phyloP scores from a whole-genome alignment of 345 rosid genomes.

The Syzygium aromaticum region DNA sequence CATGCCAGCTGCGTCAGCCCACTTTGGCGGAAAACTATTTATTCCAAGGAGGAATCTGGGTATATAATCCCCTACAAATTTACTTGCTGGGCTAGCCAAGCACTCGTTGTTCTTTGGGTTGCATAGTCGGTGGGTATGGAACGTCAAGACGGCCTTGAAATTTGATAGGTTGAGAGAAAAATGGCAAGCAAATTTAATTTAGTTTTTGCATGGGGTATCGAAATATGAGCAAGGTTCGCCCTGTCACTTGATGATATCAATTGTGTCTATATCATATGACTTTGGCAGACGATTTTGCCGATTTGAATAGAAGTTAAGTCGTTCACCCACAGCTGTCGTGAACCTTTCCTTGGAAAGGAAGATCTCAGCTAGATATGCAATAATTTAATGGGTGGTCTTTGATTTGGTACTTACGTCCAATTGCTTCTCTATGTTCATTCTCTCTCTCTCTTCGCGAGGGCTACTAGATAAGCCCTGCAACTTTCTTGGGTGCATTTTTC shows the following conservation, averaged over 20 bases:
- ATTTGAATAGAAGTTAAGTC: background rate
- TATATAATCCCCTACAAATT: background rate
- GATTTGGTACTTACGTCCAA: too few species aligned
- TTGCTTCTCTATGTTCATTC: too few species aligned
- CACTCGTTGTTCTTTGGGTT: background rate
- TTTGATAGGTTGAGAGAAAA: background rate
- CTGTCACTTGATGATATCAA: background rate
- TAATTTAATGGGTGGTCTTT: too few species aligned
- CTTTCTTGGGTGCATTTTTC: background rate
- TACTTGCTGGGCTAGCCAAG: background rate
- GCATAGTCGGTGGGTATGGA: background rate
- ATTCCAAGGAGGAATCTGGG: background rate
- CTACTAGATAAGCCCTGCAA: background rate
- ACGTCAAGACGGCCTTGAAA: background rate
- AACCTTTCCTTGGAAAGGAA: too few species aligned
- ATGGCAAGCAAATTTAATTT: background rate
- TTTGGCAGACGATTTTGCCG: background rate
- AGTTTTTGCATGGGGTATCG: background rate
- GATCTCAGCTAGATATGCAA: too few species aligned
- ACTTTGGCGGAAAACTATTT: background rate
- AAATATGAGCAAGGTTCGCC: background rate
- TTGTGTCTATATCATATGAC: background rate
- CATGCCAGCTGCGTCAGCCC: background rate
- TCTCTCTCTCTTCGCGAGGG: background rate
- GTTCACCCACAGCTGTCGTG: background rate